These are phyloP conservation scores for Russula griseocarnosa DNA, from an alignment of 768 basidiomycete genomes.

Conservation along the genomic window DNA sequence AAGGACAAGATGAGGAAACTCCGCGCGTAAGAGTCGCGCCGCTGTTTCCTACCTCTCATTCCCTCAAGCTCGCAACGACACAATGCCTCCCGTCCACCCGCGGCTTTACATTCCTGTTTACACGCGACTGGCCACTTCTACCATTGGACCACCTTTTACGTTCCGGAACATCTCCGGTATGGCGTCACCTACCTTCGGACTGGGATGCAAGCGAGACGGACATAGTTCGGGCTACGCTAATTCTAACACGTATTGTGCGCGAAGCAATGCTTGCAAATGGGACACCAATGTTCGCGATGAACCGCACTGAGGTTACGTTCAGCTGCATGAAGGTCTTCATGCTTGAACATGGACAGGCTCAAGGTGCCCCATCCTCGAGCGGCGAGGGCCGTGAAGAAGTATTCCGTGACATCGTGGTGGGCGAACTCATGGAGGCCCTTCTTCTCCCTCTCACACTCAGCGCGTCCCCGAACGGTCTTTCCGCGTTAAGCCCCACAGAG, in stretches of 20 bases:
- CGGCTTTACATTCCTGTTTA: conserved; percentile 44
- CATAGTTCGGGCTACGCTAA: conserved; percentile 62
- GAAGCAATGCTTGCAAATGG: conserved; percentile 44
- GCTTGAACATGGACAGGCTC: conserved; percentile 79
- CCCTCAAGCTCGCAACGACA: conserved; percentile 56
- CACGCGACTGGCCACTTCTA: conserved; percentile 61
- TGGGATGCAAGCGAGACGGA: conserved; percentile 84
- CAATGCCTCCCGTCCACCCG: conserved; percentile 40
- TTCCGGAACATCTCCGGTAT: conserved; percentile 68
- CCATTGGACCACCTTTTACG: conserved; percentile 77
- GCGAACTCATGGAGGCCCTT: conserved; percentile 53
- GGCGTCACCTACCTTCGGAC: conserved; percentile 57
- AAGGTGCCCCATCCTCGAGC: conserved; percentile 34
- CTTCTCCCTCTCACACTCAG: conserved; percentile 51
- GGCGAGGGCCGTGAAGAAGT: conserved; percentile 46
- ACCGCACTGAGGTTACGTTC: conserved; percentile 59
- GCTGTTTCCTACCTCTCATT: conserved; percentile 45
- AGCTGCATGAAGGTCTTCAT: conserved; percentile 92
- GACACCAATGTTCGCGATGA: conserved; percentile 42
- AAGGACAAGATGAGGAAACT: not conserved
- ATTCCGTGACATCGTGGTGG: conserved; percentile 71
- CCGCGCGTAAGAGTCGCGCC: conserved; percentile 46
- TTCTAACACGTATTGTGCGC: conserved; percentile 52
- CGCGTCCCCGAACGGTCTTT: conserved; percentile 30
- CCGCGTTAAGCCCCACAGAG: conserved; percentile 26